Evolutionary conservation across 257 asterid species (phyloP), one percentile per base, ranked within the genome.

Genomic region (Pogostemon cablin): DNA sequence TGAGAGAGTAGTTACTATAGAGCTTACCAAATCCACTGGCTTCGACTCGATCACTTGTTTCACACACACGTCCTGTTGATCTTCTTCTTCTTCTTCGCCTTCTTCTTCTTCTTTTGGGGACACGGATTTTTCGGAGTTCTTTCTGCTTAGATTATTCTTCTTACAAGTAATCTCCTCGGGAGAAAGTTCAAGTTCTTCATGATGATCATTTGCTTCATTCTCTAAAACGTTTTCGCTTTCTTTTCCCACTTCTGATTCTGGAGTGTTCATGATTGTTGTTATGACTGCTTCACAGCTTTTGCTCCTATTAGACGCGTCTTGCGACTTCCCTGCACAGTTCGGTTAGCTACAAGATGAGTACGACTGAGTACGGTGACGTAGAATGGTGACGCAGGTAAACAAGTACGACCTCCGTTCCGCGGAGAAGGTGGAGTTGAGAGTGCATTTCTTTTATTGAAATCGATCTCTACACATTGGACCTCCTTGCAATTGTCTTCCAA

Each of bases 401-500:
- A 25, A 25, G 32, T 25, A 25, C 32, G 32, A 25, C 32, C 32
- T 25, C 32, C 32, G 11, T 20, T 35, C 6, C n/a, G 65, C 9
- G 32, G 65, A n/a, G 65, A 59, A 57, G 62, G 41, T 55, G 40
- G 5, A 34, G 59, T 69, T 41, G 78, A 42, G 56, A 25, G 32
- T 25, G 32, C 32, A 25, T 60, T 68, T n/a, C 70, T 65, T 63
- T 40, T 39, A 74, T 52, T 58, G 38, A 68, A 69, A 52, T 83
- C 84, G 20, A 62, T 75, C 71, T 86, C 96, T 46, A 85, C 80
- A 49, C 90, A 82, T 69, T 81, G 88, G 50, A 89, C 92, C 59
- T 90, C 96, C 83, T 85, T 86, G 82, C 83, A 80, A 68, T 48
- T 77, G 49, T 86, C 92, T 58, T 80, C 88, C 34, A 66, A 69